These are phyloP conservation scores for Sporothrix schenckii DNA, from an alignment of 2,329 filamentous ascomycete genomes.

Conservation along the genomic window DNA sequence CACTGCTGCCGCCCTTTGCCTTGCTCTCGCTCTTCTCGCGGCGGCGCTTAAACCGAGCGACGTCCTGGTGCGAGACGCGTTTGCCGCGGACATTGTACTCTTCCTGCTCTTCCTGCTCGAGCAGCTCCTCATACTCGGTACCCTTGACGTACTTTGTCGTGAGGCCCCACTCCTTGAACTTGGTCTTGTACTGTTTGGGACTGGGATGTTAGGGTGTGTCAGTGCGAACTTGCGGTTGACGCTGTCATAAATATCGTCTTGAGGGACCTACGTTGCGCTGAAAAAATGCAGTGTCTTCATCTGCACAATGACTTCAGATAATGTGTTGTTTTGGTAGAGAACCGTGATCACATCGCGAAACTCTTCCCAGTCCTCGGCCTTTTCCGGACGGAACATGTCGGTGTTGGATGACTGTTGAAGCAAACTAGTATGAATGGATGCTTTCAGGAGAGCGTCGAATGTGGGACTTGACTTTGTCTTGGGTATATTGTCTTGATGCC, in stretches of 20 bases:
- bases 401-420: neutral
- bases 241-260: no score
- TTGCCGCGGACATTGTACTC: slow-evolving; percentile 40
- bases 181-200: slow-evolving; percentile 42
- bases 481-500: neutral
- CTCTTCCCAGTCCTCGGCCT: slow-evolving; percentile 43
- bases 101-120: slow-evolving; percentile 40
- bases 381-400: slow-evolving; percentile 37
- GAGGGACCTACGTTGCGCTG: slow-evolving; percentile 41
- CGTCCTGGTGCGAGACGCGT: slow-evolving; percentile 28
- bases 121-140: slow-evolving; percentile 42
- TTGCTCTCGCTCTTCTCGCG: slow-evolving; percentile 29
- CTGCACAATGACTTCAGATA: slow-evolving; percentile 46
- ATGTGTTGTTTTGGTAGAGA: slow-evolving; percentile 43
- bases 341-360: slow-evolving; percentile 40
- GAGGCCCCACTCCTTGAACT: slow-evolving; percentile 44
- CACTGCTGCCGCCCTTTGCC: neutral
- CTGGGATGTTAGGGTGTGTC: neutral
- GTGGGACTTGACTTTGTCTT: neutral
- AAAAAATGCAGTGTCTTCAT: slow-evolving; percentile 41
- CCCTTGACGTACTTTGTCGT: slow-evolving; percentile 44
- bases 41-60: slow-evolving; percentile 33
- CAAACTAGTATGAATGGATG: no score
- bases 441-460: neutral
- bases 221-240: neutral